Base-by-base conservation (phyloP, 805 yeast species). In the Lipomyces anomalus region DNA sequence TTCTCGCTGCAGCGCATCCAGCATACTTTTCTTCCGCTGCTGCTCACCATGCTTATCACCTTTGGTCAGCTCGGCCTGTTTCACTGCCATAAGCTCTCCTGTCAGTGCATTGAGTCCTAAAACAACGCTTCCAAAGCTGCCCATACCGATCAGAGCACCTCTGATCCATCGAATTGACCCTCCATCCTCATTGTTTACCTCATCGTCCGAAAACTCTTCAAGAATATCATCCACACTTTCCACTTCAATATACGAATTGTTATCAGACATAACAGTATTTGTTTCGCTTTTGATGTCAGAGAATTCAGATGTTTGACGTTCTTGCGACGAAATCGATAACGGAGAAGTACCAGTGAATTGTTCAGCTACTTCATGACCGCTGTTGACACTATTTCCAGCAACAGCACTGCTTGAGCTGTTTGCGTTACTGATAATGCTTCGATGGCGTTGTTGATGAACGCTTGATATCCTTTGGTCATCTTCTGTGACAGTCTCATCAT, bases 51-150 rank as follows among this genome's bases (percentile, higher is more conserved):
- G 41, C 52, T 43, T 68, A 38, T 50, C 62, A 17, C 52, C 56
- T 29, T 53, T 57, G 26, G 57, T 57, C 16, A 89, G 62, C 38
- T 82, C 83, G 1, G 92, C 96, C 62, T 89, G 96, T 61, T 92
- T 92, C 17, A 92, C 96, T 1, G 97, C 98, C 95, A 90, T 86
- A 42, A 92, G 70, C 61, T 88, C 97, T 35, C 98, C 98, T 0
- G 95, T 88, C 28, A 82, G 66, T 1, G 95, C 84, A 61, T 89
- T 86, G 80, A 92, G 79, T 0, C 97, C 98, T 30, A 92, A 68
- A 52, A 83, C 89, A 1, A 92, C 98, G 1, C 86, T 80, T 26
- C 97, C 98, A 70, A 88, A 92, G 49, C 94, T 82, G 2, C 98
- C 98, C 6, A 90, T 81, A 0, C 98, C 98, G 53, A 92, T 87